A percentile compares a stretch with the other conserved stretches of the same genome.
These are phyloP conservation scores for Daldinia caldariorum DNA, from an alignment of 495 filamentous ascomycete genomes.

Conservation along the genomic window DNA sequence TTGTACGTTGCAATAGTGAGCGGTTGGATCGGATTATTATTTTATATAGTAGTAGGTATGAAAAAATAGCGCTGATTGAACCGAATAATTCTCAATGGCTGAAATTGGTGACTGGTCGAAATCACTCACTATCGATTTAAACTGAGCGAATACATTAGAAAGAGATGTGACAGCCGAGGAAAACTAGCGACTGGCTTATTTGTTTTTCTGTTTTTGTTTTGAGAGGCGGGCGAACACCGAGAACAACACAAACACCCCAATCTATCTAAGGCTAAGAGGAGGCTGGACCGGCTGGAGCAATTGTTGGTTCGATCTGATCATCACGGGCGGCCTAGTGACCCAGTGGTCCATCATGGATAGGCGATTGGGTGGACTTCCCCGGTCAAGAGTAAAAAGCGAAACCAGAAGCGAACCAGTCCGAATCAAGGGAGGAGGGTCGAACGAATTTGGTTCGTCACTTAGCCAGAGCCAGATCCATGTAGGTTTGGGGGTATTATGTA, in stretches of 20 bases:
- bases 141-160: slow-evolving; percentile 23
- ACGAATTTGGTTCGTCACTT: slow-evolving; percentile 7
- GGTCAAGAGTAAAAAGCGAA: slow-evolving; percentile 30
- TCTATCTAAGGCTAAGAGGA: slow-evolving; percentile 13
- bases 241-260: no score
- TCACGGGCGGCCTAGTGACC: slow-evolving; percentile 15
- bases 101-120: slow-evolving; percentile 7
- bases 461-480: slow-evolving; percentile 4
- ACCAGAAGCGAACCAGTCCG: slow-evolving; percentile 14
- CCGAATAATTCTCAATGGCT: slow-evolving; percentile 26
- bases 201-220: slow-evolving; percentile 12
- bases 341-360: slow-evolving; percentile 17
- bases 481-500: neutral
- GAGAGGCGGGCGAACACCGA: no score
- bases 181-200: slow-evolving; percentile 21
- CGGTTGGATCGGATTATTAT: slow-evolving; percentile 23
- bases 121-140: slow-evolving; percentile 6
- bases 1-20: slow-evolving; percentile 24
- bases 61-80: slow-evolving; percentile 31
- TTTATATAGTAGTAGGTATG: neutral
- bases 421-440: slow-evolving; percentile 1
- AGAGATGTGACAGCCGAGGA: slow-evolving; percentile 20
- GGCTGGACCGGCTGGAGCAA: slow-evolving; percentile 27
- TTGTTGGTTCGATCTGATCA: slow-evolving; percentile 33
- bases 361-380: slow-evolving; percentile 31